Percentiles rank a stretch among this genome's conserved stretches.
Conservation (phyloP, 1,139 yeast genomes). For the Nakaseomyces bracarensis region DNA sequence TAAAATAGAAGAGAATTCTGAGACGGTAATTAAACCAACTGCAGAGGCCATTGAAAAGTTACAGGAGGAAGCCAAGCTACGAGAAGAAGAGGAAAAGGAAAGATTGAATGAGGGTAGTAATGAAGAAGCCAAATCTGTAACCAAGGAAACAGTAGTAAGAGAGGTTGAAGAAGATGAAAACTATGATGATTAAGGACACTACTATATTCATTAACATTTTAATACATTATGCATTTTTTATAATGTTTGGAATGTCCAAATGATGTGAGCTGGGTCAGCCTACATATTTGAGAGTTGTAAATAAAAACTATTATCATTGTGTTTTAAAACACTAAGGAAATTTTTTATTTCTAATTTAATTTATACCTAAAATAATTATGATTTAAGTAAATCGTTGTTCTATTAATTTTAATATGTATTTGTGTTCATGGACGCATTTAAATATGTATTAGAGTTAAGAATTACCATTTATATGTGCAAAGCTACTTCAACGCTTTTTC, state of each 20-base stretch:
- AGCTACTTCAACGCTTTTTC: slow-evolving; percentile 14
- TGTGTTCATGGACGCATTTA: slow-evolving; percentile 3
- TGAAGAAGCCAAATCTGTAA: slow-evolving; percentile 30
- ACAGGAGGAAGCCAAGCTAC: slow-evolving; percentile 38
- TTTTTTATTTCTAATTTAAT: background rate
- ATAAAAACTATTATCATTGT: background rate
- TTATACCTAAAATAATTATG: background rate
- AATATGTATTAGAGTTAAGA: slow-evolving; percentile 3
- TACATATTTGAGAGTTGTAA: slow-evolving; percentile 11
- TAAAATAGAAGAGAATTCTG: slow-evolving; percentile 10
- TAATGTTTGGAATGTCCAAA: slow-evolving; percentile 14
- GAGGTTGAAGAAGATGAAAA: slow-evolving; percentile 76
- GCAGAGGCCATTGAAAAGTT: slow-evolving; percentile 36
- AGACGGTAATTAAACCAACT: slow-evolving; percentile 36
- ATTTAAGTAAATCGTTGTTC: slow-evolving; percentile 3
- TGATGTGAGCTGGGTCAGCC: background rate
- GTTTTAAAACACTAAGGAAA: no score
- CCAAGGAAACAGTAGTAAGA: slow-evolving; percentile 58
- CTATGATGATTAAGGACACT: slow-evolving; percentile 79
- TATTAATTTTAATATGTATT: background rate
- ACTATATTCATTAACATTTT: no score
- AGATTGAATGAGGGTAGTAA: slow-evolving; percentile 10
- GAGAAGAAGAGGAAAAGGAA: slow-evolving; percentile 32
- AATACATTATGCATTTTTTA: background rate
- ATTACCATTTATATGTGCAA: no score